Percentiles rank a stretch among this genome's conserved stretches.
These are phyloP conservation scores for Podaxis pistillaris DNA, from an alignment of 768 basidiomycete species.

Conservation along the genomic window DNA sequence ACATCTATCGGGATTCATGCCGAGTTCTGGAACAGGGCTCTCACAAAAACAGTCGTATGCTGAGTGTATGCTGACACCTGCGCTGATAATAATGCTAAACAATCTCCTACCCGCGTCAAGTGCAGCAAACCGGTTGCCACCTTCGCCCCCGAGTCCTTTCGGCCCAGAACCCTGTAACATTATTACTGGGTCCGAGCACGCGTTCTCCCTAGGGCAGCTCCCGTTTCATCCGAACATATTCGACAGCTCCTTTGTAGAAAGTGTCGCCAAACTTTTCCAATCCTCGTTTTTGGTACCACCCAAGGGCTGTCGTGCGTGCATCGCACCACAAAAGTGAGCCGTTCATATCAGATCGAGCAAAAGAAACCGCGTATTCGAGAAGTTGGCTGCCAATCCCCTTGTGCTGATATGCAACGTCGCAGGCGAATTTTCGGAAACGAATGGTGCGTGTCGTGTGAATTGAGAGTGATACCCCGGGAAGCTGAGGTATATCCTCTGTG, in stretches of 20 bases:
- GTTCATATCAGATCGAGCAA: conserved; percentile 38
- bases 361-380: conserved; percentile 37
- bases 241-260: conserved; percentile 53
- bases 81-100: neutral
- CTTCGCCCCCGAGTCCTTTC: neutral
- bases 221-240: conserved; percentile 57
- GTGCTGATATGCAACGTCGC: conserved; percentile 47
- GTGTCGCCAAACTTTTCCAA: conserved; percentile 45
- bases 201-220: conserved; percentile 18
- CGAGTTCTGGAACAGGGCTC: neutral
- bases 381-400: conserved; percentile 52
- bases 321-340: conserved; percentile 57
- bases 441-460: conserved; percentile 24
- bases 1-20: neutral
- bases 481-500: conserved; percentile 35
- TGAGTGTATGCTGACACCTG: neutral
- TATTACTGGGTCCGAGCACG: no score
- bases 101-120: neutral
- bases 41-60: neutral
- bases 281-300: conserved; percentile 55
- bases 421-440: conserved; percentile 64
- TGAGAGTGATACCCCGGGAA: conserved; percentile 5
- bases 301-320: conserved; percentile 41
- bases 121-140: neutral
- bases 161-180: neutral